These are phyloP conservation scores for Ascochyta fabae DNA, from an alignment of 2,329 filamentous ascomycete genomes.

Conservation along the genomic window DNA sequence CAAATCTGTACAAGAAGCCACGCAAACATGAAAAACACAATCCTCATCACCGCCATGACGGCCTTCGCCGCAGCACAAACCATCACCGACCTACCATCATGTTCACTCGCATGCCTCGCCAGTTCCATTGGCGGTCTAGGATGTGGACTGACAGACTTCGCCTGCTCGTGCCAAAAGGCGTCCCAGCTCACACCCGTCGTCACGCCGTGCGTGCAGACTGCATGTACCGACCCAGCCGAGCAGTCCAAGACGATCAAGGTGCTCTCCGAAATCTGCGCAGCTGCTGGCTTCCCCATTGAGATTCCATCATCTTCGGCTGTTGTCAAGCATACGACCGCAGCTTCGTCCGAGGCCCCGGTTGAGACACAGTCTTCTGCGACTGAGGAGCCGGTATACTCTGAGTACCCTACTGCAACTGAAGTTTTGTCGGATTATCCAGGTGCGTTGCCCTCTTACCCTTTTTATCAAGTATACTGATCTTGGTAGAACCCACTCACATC, in stretches of 20 bases:
- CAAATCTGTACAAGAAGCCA: not conserved
- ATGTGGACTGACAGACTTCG: slow-evolving; percentile 51
- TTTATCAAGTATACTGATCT: not conserved
- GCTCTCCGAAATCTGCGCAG: slow-evolving; percentile 35
- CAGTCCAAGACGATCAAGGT: slow-evolving; percentile 38
- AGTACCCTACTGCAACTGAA: slow-evolving; percentile 3
- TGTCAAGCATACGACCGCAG: slow-evolving; percentile 1
- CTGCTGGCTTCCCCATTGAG: slow-evolving; percentile 31
- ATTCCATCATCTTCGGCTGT: slow-evolving; percentile 5
- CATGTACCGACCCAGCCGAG: slow-evolving; percentile 46
- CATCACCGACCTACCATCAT: slow-evolving; percentile 50
- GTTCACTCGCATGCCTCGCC: slow-evolving; percentile 45
- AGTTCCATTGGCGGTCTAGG: slow-evolving; percentile 46
- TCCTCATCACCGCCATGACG: slow-evolving; percentile 43
- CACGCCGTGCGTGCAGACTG: slow-evolving; percentile 52
- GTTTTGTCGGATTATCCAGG: not conserved
- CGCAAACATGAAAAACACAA: slow-evolving; percentile 34
- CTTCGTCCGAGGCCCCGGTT: not conserved
- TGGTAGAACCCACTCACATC: not conserved
- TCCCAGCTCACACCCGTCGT: slow-evolving; percentile 45
- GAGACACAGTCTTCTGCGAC: not conserved
- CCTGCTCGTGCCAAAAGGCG: slow-evolving; percentile 55
- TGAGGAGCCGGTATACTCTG: slow-evolving; percentile 2
- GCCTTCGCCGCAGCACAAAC: slow-evolving; percentile 50
- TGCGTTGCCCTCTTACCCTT: not conserved